Base-by-base conservation (phyloP, 495 filamentous ascomycete species). In the Apodospora peruviana region DNA sequence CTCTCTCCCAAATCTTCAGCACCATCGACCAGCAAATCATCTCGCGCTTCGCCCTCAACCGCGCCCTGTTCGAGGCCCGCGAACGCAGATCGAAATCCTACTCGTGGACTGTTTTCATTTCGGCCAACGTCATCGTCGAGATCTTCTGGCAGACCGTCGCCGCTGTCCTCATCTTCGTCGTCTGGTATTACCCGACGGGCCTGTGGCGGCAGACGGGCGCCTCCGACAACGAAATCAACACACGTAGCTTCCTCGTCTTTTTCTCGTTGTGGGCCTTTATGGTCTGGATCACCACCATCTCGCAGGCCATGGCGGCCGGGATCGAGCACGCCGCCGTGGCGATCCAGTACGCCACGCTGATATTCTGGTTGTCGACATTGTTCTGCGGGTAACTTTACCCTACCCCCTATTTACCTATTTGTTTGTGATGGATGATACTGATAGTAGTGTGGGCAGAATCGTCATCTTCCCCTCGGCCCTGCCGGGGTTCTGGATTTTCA, bases 401-500 rank as follows among this genome's bases (percentile, higher is more conserved):
- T n/a, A n/a, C n/a, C n/a, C n/a, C n/a, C n/a, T n/a, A n/a, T n/a
- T n/a, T n/a, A n/a, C n/a, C n/a, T n/a, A n/a, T n/a, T n/a, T n/a
- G n/a, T n/a, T n/a, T n/a, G n/a, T n/a, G n/a, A n/a, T n/a, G n/a
- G n/a, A n/a, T n/a, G n/a, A n/a, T n/a, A n/a, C n/a, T n/a, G n/a
- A n/a, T n/a, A n/a, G n/a, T n/a, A n/a, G n/a, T n/a, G n/a, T 44
- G 25, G 4, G 47, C 25, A 60, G 76, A 0, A 4, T 23, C 67
- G 72, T 9, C 71, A 23, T 70, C 59, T 9, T 74, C 75, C 57
- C 76, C 63, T 56, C 38, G 14, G 80, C 64, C 0, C 64, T 86
- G 0, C 83, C 83, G 2, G 65, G 77, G 0, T 87, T 87, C 67
- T 89, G 85, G 84, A 79, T 78, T 22, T 87, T 87, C 64, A 84